These are phyloP conservation scores for Cnidoscolus chayamansa DNA, from an alignment of 441 rosid genomes.

Conservation along the genomic window DNA sequence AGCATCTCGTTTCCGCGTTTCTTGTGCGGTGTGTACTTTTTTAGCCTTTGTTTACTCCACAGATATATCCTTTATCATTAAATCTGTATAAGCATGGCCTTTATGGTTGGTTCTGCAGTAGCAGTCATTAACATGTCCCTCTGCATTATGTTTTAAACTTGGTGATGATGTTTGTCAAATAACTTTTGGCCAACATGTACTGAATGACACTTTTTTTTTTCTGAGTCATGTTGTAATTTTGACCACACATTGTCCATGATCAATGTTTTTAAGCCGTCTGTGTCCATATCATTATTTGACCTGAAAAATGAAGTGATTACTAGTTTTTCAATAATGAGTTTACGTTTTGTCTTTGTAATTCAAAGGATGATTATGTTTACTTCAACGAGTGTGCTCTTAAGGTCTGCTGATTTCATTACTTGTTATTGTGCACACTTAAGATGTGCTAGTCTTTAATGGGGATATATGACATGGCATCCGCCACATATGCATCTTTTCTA, in stretches of 20 bases:
- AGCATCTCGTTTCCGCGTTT: constrained; percentile 32
- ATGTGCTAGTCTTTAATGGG: too few relatives aligned
- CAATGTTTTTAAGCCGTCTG: not conserved
- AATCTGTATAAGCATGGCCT: not conserved
- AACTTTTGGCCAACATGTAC: not conserved
- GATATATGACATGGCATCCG: not conserved
- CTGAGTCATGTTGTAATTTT: not conserved
- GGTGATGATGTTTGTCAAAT: not conserved
- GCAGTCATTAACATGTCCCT: not conserved
- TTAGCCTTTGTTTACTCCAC: not conserved
- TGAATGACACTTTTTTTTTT: not conserved
- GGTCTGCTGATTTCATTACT: not conserved
- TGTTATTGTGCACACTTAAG: not conserved
- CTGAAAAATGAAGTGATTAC: not conserved
- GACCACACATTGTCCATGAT: not conserved
- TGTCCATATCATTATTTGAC: not conserved
- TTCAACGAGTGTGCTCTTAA: not conserved
- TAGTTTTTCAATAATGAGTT: not conserved
- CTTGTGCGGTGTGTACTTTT: constrained; percentile 44
- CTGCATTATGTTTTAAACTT: not conserved
- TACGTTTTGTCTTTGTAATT: not conserved
- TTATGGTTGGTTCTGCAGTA: too few relatives aligned
- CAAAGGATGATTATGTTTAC: not conserved
- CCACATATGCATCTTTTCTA: not conserved
- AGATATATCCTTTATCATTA: not conserved